Evolutionary conservation across 352 stramenopile genomes (phyloP).

Genomic region (Achlya hypogyna): DNA sequence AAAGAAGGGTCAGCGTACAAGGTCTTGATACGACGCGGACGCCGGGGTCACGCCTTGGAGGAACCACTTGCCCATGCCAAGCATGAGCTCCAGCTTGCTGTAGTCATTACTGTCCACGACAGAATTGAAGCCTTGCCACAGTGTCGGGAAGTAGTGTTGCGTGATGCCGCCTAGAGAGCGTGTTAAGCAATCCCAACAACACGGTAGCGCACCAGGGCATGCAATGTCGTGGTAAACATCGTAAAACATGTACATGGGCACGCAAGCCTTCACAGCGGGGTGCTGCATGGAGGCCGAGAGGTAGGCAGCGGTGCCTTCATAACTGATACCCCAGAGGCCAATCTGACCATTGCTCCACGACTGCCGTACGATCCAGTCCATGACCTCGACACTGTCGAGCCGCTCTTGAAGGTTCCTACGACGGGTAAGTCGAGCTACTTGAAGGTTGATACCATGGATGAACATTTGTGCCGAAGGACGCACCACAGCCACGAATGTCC

Average conservation of each 20-base stretch:
- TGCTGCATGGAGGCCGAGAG: conserved; percentile 11
- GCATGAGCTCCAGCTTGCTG: neutral
- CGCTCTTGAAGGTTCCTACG: neutral
- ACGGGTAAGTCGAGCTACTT: neutral
- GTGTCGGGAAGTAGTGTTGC: conserved; percentile 7
- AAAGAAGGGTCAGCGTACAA: neutral
- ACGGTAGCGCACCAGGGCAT: neutral
- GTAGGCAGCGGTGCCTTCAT: conserved; percentile 27
- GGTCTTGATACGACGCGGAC: neutral
- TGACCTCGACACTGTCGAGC: conserved; percentile 24
- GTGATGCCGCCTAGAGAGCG: neutral
- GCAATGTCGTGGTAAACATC: conserved; percentile 17
- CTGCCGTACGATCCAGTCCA: conserved; percentile 27
- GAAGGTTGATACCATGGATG: conserved; percentile 9
- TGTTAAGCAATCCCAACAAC: neutral
- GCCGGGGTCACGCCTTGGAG: conserved; percentile 9
- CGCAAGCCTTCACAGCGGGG: conserved; percentile 1
- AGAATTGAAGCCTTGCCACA: neutral
- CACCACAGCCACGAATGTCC: conserved; percentile 26
- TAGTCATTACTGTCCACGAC: neutral
- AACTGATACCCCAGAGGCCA: conserved; percentile 26
- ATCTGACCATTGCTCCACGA: conserved; percentile 26
- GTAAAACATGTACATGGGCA: conserved; percentile 20
- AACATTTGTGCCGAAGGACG: conserved; percentile 22
- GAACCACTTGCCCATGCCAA: neutral